Base-by-base conservation (phyloP, 169 alveolate genomes). In the Cryptosporidium ryanae region DNA sequence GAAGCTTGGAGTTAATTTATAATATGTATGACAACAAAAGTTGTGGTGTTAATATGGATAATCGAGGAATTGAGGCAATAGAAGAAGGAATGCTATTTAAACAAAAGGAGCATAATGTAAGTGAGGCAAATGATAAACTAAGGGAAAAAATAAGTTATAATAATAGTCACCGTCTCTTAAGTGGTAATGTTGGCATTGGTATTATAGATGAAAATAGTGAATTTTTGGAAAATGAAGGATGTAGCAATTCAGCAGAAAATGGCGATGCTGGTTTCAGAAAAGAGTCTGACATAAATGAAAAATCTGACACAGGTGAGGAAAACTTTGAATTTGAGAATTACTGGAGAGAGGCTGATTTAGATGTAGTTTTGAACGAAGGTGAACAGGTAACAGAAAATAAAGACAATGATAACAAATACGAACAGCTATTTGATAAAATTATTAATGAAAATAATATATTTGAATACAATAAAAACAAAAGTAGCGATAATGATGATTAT, bases 361-460 rank as follows among this genome's bases (percentile, higher is more conserved):
- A 52, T 0, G 27, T 5, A 12, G 13, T n/a, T 52, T n/a, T 4
- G 27, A 52, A 52, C 10, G 63, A 52, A 52, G 5, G 13, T 52
- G 27, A 52, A 52, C 63, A 52, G 13, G 63, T 0, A n/a, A 52
- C 27, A 52, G 63, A 52, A n/a, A 52, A 52, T 52, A 52, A 7
- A 52, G 13, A 12, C 10, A 52, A 8, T 7, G 1, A 52, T 52
- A 52, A 52, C 13, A 52, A n/a, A 52, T n/a, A 52, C 5, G 63
- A 52, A 52, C 31, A 52, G 5, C 5, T 52, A 52, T 52, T 52
- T 52, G 63, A 52, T 4, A 52, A 52, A 7, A n/a, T n/a, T 52
- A 52, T 52, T 52, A 52, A 52, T 52, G 27, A 52, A 7, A 4
- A 84, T 32, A 59, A 66, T 50, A 87, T 66, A n/a, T 66, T 50